Base-by-base conservation (phyloP, 768 basidiomycete species). In the Rhizopogon vinicolor region DNA sequence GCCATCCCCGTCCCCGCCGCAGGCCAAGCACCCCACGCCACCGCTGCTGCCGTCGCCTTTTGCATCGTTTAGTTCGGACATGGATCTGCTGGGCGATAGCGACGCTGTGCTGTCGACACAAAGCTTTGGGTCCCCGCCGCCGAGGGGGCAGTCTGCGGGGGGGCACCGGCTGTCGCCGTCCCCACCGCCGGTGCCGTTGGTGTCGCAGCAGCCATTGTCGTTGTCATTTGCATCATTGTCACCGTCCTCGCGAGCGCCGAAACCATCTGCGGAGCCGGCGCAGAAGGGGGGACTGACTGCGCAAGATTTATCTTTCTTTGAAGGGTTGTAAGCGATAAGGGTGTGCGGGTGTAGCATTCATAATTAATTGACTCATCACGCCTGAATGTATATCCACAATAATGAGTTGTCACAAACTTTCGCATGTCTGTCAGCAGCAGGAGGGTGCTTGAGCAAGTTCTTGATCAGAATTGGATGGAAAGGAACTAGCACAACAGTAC, bases 291-390 rank as follows among this genome's bases (percentile, higher is more conserved):
- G 86, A 4, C 68, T 93, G 49, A 88, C 86, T 3, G 91, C 89
- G 2, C 88, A 91, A 70, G 92, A 93, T 77, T 67, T 93, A 51
- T 90, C 86, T 16, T 93, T 94, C 68, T 94, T 93, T 66, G 91
- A 93, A 70, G 87, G 89, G 37, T 63, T 87, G 33, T 89, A 67
- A 68, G 13, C 25, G 25, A 25, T 25, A 25, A 4, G 25, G 25
- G 33, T 33, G 50, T 45, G 44, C 25, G n/a, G 44, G 9, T 25
- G 52, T 44, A 56, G 37, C 41, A 55, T 33, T 25, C 25, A 25
- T 25, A 4, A 25, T 25, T 25, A 25, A 25, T 25, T 25, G 25
- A 25, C 1, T 5, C 19, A 35, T 35, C 18, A 33, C 33, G 31
- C n/a, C 22, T 2, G 33, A 37, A 19, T 5, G 19, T 22, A 14